These are phyloP conservation scores for Calonectria pseudoturangicola DNA, from an alignment of 2,329 filamentous ascomycete species.

Conservation along the genomic window DNA sequence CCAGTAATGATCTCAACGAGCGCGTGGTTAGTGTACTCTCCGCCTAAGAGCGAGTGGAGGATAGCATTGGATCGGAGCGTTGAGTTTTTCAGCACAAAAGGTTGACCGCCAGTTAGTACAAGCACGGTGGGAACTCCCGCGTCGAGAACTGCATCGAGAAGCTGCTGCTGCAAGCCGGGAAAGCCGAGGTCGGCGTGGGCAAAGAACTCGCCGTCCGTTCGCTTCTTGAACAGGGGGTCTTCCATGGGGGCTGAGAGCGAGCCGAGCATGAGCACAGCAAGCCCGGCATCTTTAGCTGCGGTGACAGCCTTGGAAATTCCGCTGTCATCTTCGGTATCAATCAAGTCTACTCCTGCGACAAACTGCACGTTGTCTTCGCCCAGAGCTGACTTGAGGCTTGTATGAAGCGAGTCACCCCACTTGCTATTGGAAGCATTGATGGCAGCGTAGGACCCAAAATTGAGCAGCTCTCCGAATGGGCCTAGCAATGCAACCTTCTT, in stretches of 20 bases:
- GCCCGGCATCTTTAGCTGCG: constrained; percentile 53
- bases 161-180: constrained; percentile 58
- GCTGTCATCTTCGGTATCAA: constrained; percentile 45
- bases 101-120: constrained; percentile 56
- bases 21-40: constrained; percentile 79
- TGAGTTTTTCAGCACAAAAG: constrained; percentile 55
- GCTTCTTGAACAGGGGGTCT: constrained; percentile 52
- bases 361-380: constrained; percentile 45
- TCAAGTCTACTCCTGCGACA: constrained; percentile 41
- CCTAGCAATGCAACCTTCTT: constrained; percentile 46
- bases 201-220: constrained; percentile 60
- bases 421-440: constrained; percentile 43
- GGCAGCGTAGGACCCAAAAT: constrained; percentile 46
- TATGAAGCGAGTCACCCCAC: constrained; percentile 46
- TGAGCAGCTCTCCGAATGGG: constrained; percentile 54
- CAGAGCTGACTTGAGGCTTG: constrained; percentile 41
- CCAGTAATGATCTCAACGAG: constrained; percentile 79
- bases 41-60: constrained; percentile 77
- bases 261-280: constrained; percentile 57
- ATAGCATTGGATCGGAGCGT: constrained; percentile 70
- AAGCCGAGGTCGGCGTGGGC: constrained; percentile 57
- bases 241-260: constrained; percentile 54
- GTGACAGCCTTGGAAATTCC: constrained; percentile 50
- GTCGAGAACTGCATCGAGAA: constrained; percentile 58
- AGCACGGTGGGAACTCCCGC: constrained; percentile 56